Evolutionary conservation across 164 flowering plant genomes (phyloP).

Genomic region (Cinnamomum chago): DNA sequence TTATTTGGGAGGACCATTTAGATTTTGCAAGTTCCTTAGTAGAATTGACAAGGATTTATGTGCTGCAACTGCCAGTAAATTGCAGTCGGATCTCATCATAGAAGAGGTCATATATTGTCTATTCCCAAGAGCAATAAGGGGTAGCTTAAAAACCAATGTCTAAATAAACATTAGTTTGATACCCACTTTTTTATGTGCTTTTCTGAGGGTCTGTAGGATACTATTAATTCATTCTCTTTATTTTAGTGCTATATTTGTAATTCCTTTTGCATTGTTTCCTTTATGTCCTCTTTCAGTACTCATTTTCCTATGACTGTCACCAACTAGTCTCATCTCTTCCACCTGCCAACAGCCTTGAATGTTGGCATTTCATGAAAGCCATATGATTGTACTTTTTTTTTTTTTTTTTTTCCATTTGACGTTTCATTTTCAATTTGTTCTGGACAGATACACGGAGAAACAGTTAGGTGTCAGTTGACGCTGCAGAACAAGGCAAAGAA

Average conservation of each 20-base stretch:
- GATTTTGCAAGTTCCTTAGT: too few species aligned
- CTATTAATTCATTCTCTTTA: neutral
- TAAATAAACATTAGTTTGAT: too few species aligned
- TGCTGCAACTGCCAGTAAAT: too few species aligned
- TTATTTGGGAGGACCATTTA: too few species aligned
- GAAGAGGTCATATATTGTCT: too few species aligned
- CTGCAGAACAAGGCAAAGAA: slow-evolving; percentile 66
- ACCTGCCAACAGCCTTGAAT: neutral
- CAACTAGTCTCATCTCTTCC: neutral
- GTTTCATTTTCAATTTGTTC: neutral
- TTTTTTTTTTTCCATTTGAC: neutral
- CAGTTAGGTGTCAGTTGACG: slow-evolving; percentile 49
- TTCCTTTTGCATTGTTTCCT: neutral
- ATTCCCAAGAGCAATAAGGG: too few species aligned
- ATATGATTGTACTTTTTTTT: neutral
- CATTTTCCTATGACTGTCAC: neutral
- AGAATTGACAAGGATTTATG: too few species aligned
- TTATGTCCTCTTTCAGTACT: neutral
- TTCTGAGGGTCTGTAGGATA: too few species aligned
- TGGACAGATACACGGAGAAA: slow-evolving; percentile 87
- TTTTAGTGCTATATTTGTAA: neutral
- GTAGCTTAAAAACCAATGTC: too few species aligned
- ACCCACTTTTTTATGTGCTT: too few species aligned
- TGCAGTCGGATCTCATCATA: too few species aligned
- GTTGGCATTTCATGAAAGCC: neutral